Evolutionary conservation across 768 basidiomycete genomes (phyloP), one percentile per base, ranked within the genome.

Genomic region (Amanita subjunquillea): DNA sequence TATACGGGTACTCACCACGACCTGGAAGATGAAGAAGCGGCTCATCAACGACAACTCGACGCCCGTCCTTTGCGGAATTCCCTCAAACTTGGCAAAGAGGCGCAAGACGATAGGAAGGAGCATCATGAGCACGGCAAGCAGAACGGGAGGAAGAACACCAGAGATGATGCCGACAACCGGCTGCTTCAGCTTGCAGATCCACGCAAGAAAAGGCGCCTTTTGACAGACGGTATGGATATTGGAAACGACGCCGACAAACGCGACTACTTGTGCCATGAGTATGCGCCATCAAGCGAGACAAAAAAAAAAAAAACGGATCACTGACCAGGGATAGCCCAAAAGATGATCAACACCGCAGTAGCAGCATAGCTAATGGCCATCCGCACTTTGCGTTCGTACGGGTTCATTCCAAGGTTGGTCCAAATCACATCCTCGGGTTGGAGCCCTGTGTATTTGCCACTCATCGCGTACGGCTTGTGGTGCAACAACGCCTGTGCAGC

Each of bases 31-130:
- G 71, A 95, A 95, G 70, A 76, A 98, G 20, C 96, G 75, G 1
- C 82, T 83, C 94, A 97, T 96, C 62, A 99, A 67, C 48, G 85
- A 88, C 4, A 96, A 76, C 59, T 99, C 95, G 39, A 98, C 68
- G 1, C 82, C 85, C 0, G 84, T 88, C 32, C 76, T 75, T 58
- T 87, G 84, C 0, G 95, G 93, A 17, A 92, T 90, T 17, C 96
- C 96, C 68, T 98, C 91, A 50, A 96, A 85, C 17, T 79, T 73
- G 10, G 83, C 89, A 27, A 97, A 70, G 20, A 90, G 69, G 37
- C 95, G 77, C 54, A 98, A 66, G 13, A 98, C 59, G 61, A 92
- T 87, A 0, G 76, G 80, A 1, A 99, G 73, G 6, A 98, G 72
- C 82, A 92, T 80, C 83, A 93, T 92, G 48, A 99, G 76, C 15